Percentiles rank a stretch among this genome's conserved stretches.
These are phyloP conservation scores for Alloascoidea africana DNA, from an alignment of 805 yeast genomes.

Conservation along the genomic window DNA sequence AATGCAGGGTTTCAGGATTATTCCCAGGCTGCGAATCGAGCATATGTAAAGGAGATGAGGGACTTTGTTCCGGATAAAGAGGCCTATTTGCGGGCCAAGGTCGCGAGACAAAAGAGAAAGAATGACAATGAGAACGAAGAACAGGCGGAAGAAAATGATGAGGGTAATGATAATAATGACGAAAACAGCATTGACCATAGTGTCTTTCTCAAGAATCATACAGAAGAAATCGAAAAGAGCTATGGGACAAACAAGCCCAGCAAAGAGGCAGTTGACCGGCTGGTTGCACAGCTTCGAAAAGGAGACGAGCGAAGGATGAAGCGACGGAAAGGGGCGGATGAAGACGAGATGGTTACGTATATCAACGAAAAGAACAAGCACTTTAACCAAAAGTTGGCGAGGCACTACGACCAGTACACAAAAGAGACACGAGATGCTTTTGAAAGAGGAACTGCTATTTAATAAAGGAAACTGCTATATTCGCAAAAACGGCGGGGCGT, in stretches of 20 bases:
- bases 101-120: slow-evolving; percentile 19
- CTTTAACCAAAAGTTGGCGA: slow-evolving; percentile 51
- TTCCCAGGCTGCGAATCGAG: slow-evolving; percentile 39
- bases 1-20: slow-evolving; percentile 32
- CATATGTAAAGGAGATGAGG: slow-evolving; percentile 39
- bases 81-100: slow-evolving; percentile 21
- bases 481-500: slow-evolving; percentile 51
- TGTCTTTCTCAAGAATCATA: no score
- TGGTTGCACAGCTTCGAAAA: slow-evolving; percentile 15
- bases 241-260: neutral
- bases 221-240: slow-evolving; percentile 7
- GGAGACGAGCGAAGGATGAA: slow-evolving; percentile 23
- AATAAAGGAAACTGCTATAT: slow-evolving; percentile 3
- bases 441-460: slow-evolving; percentile 21
- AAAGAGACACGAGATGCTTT: slow-evolving; percentile 19
- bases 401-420: slow-evolving; percentile 34
- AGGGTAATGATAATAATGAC: slow-evolving; percentile 15
- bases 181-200: no score
- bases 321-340: slow-evolving; percentile 16
- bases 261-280: slow-evolving; percentile 15
- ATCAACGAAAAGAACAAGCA: slow-evolving; percentile 61
- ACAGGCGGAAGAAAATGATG: slow-evolving; percentile 15
- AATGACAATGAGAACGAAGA: slow-evolving; percentile 11
- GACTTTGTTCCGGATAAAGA: slow-evolving; percentile 23
- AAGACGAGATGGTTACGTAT: slow-evolving; percentile 21